phyloP scores from a whole-genome alignment of 108 stramenopile species.

The Ochromonas danica region DNA sequence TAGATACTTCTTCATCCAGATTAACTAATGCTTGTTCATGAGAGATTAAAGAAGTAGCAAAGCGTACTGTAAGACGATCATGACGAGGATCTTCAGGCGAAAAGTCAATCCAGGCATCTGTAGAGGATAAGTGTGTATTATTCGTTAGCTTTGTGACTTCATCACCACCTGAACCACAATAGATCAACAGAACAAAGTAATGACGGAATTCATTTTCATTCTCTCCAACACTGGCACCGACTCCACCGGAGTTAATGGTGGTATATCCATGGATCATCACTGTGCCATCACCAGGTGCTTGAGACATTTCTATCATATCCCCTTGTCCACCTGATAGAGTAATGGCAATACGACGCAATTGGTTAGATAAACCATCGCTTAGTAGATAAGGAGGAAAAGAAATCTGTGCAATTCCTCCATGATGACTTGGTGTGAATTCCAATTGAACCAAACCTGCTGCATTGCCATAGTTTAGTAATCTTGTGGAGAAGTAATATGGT shows the following conservation, averaged over 20 bases:
- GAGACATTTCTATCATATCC: background rate
- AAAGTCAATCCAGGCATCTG: conserved; percentile 22
- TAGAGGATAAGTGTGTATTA: background rate
- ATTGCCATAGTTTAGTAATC: background rate
- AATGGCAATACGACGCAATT: conserved; percentile 1
- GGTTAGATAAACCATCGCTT: background rate
- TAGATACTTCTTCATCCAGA: conserved; percentile 8
- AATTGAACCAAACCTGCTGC: background rate
- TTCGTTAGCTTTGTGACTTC: background rate
- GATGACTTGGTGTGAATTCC: background rate
- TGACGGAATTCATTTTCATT: background rate
- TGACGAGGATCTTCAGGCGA: background rate
- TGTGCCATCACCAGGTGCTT: conserved; percentile 11
- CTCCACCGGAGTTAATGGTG: conserved; percentile 13
- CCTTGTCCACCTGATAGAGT: background rate
- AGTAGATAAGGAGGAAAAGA: background rate
- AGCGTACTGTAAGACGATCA: background rate
- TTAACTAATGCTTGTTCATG: conserved; percentile 27
- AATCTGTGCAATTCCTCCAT: conserved; percentile 9
- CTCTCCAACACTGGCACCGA: background rate
- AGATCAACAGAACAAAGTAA: conserved; percentile 13
- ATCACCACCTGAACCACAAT: background rate
- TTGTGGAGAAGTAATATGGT: background rate
- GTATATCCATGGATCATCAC: conserved; percentile 3
- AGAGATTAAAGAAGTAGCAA: conserved; percentile 33